These are phyloP conservation scores for Dothideomycetes sp. DNA, from an alignment of 2,329 filamentous ascomycete species.

Conservation along the genomic window DNA sequence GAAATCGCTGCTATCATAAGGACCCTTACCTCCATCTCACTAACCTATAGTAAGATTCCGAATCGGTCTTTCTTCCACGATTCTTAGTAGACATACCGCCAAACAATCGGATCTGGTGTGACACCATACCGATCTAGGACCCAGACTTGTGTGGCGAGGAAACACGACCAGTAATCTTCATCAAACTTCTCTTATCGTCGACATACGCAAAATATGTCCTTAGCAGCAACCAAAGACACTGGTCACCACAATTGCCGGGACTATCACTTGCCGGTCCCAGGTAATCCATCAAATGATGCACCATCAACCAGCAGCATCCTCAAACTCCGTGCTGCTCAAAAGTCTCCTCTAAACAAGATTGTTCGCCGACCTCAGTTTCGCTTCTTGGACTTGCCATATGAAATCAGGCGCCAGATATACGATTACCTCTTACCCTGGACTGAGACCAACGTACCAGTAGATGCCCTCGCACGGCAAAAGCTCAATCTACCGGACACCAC, in stretches of 20 bases:
- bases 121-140: too few species aligned
- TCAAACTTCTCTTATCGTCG: too few species aligned
- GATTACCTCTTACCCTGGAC: slow-evolving; percentile 34
- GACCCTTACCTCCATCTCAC: too few species aligned
- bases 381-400: slow-evolving; percentile 33
- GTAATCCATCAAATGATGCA: background rate
- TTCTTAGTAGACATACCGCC: too few species aligned
- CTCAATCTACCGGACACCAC: background rate
- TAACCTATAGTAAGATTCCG: too few species aligned
- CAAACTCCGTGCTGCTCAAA: background rate
- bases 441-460: slow-evolving; percentile 6
- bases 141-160: too few species aligned
- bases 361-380: slow-evolving; percentile 17
- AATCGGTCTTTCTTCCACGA: too few species aligned
- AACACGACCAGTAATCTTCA: too few species aligned
- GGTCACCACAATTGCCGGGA: slow-evolving; percentile 31
- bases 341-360: slow-evolving; percentile 12
- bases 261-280: slow-evolving; percentile 21
- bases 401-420: slow-evolving; percentile 37
- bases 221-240: too few species aligned
- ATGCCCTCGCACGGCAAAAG: background rate
- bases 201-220: background rate
- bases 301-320: slow-evolving; percentile 1
- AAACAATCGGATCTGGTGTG: too few species aligned
- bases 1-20: too few species aligned